Base-by-base conservation (phyloP, 2,329 filamentous ascomycete genomes). In the Nemania sp. region DNA sequence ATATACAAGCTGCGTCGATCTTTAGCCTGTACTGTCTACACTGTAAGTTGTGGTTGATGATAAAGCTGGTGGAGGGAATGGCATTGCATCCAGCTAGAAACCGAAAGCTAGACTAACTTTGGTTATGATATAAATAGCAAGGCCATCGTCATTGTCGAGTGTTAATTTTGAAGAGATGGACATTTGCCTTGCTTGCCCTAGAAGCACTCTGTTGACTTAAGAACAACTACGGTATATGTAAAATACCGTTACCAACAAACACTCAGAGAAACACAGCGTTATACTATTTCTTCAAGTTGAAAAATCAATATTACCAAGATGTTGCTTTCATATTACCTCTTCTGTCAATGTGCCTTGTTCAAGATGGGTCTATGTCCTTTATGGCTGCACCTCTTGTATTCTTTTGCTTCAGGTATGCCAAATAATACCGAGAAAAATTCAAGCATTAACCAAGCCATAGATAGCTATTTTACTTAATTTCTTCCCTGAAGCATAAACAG, bases 1-100 rank as follows among this genome's bases (percentile, higher is more conserved):
- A 47, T 55, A 62, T 54, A 58, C 22, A 32, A 52, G 41, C 26
- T 13, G 18, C 54, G 67, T 52, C 59, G 59, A 67, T 69, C 64
- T 51, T 51, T 56, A 35, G 29, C 51, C 57, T 5, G 47, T 59
- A 51, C 38, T 13, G 22, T 61, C 32, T 53, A 57, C n/a, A 27
- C 10, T 24, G 47, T 18, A 54, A 35, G 27, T 35, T 29, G 18
- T 32, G 51, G 27, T 54, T 54, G 27, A 54, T 54, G 24, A 6
- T 51, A 26, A 6, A 3, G 24, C 7, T 27, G 5, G 20, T 18
- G 18, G 20, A 54, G 13, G 5, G 18, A 54, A 32, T 29, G 15
- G 13, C 27, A 54, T 20, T 8, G 5, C 18, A 22, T 18, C 27
- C 5, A 32, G 11, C 51, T 29, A 54, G 26, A 54, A 29, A 18